A percentile compares a stretch with the other conserved stretches of the same genome.
Conservation (phyloP, 495 filamentous ascomycete genomes). For the Mytilinidion resinicola region DNA sequence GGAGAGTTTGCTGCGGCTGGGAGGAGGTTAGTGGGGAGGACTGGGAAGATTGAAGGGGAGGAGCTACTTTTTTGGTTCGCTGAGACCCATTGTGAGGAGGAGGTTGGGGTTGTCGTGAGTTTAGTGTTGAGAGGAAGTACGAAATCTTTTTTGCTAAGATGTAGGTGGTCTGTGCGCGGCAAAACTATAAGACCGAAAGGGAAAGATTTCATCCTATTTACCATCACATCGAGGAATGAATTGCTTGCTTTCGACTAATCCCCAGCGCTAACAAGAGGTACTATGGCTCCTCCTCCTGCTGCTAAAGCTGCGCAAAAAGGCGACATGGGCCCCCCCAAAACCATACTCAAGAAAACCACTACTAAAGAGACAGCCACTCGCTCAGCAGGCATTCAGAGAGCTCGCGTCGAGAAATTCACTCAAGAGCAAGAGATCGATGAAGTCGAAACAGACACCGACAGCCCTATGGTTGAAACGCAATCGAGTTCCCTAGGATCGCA, state of each 20-base stretch:
- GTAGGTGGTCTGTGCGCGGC: no score
- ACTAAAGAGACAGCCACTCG: not conserved
- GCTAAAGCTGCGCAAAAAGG: not conserved
- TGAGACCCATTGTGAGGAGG: constrained; percentile 27
- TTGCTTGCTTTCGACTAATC: constrained; percentile 1
- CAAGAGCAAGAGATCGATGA: not conserved
- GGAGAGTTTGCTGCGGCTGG: constrained; percentile 73
- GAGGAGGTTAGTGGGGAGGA: constrained; percentile 18
- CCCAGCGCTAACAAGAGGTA: constrained; percentile 5
- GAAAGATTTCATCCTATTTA: not conserved
- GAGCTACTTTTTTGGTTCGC: constrained; percentile 25
- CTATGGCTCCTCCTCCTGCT: not conserved
- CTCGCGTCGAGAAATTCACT: not conserved
- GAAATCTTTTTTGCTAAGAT: no score
- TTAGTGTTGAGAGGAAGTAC: not conserved
- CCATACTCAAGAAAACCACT: constrained; percentile 4
- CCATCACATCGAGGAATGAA: not conserved
- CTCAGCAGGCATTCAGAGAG: not conserved
- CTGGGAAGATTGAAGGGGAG: not conserved
- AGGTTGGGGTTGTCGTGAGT: not conserved
- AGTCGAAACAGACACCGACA: not conserved
- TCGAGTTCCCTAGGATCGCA: not conserved
- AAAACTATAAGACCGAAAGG: not conserved
- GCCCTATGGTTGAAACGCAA: no score
- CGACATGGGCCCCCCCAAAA: constrained; percentile 4